Evolutionary conservation across 2,329 filamentous ascomycete genomes (phyloP), one percentile per base, ranked within the genome.

Genomic region (Bipolaris cookei): DNA sequence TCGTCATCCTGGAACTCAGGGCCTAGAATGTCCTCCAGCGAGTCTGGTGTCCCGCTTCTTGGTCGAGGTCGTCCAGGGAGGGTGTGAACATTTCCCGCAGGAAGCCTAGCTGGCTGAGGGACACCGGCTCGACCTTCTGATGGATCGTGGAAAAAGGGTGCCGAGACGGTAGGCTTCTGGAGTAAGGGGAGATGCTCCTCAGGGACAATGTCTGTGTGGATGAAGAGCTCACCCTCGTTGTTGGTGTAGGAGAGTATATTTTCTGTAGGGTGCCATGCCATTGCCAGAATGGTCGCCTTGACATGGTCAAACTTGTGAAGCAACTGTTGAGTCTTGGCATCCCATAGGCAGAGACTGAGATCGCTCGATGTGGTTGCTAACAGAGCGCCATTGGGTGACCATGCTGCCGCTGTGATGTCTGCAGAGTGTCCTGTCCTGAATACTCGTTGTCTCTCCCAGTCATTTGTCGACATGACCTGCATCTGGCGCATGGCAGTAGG

Each of bases 341-440:
- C 92, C 95, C 96, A 99, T 2, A 99, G 80, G 23, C 90, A 74
- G 3, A 96, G 78, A 71, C 87, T 91, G 18, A 84, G 79, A 64
- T 83, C 80, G 32, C 81, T 77, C n/a, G 81, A 82, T 4, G 84
- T 82, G 16, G 82, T 85, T 14, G 88, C 92, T 20, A 99, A 82
- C 68, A 99, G 82, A 1, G 93, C 91, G 37, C 95, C 95, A 71
- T 99, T 99, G 1, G 92, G 92, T 13, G 94, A 97, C 95, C 95
- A 99, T 34, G 90, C 88, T 34, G 96, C 79, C 2, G 93, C 90
- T 0, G 92, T 97, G 56, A 99, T 89, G 64, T 96, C 90, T 16
- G 88, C 89, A 39, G 87, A 87, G 71, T 98, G 95, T 0, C 90
- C 92, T 28, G 88, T 87, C 6, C 87, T 80, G 73, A 99, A 99